Evolutionary conservation across 768 basidiomycete genomes (phyloP).

Genomic region (Leccinum uliginosum): DNA sequence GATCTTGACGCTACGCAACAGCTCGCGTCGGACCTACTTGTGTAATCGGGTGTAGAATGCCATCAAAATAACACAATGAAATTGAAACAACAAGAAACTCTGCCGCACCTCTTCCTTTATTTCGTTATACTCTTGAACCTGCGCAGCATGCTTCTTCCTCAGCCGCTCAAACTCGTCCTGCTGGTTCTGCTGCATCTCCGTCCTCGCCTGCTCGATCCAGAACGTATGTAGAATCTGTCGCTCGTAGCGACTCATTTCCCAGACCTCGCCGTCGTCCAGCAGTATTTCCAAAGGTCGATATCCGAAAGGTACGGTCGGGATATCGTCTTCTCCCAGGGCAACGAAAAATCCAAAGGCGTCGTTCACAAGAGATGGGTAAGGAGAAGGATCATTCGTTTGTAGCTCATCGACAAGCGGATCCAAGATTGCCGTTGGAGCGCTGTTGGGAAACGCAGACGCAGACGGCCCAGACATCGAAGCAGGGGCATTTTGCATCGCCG

Average conservation of each 20-base stretch:
- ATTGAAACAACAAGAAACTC: neutral
- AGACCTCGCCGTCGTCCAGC: conserved; percentile 37
- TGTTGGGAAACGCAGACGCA: neutral
- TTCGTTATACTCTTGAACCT: conserved; percentile 33
- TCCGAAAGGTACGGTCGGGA: conserved; percentile 37
- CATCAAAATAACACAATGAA: neutral
- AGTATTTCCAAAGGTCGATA: conserved; percentile 38
- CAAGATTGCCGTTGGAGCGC: neutral
- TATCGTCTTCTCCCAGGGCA: conserved; percentile 29
- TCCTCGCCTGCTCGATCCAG: conserved; percentile 46
- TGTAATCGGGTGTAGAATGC: neutral
- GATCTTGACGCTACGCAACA: conserved; percentile 54
- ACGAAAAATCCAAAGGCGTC: conserved; percentile 35
- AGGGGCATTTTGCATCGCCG: neutral
- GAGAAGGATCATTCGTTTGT: neutral
- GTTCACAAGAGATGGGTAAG: conserved; percentile 16
- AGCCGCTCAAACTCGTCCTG: conserved; percentile 40
- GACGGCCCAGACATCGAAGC: neutral
- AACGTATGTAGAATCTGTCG: conserved; percentile 38
- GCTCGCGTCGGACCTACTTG: conserved; percentile 47
- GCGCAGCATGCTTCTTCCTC: conserved; percentile 39
- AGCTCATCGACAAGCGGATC: neutral
- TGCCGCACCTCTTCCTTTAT: conserved; percentile 51
- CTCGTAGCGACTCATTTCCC: conserved; percentile 52
- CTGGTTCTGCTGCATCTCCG: conserved; percentile 25